phyloP scores from a whole-genome alignment of 176 grass and related monocot species.

The Pontederia crassipes region DNA sequence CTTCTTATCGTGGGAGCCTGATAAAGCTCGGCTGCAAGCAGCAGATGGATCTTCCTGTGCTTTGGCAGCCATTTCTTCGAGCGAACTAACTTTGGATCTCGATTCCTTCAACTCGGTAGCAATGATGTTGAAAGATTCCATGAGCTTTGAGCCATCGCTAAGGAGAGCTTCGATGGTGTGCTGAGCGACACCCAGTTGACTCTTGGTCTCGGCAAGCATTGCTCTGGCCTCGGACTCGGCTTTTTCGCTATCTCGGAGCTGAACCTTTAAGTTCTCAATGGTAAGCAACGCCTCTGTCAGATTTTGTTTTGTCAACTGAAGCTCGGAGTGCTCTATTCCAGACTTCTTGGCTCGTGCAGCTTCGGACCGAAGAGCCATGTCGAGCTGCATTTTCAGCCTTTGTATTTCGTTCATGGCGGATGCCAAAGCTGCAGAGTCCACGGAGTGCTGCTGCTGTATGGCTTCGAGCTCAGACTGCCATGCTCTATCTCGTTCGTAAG shows the following conservation, averaged over 20 bases:
- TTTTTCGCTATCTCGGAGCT: slow-evolving; percentile 18
- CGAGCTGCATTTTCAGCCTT: slow-evolving; percentile 55
- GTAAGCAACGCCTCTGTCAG: slow-evolving; percentile 39
- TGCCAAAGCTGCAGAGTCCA: slow-evolving; percentile 61
- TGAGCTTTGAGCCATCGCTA: slow-evolving; percentile 80
- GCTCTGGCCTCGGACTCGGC: slow-evolving; percentile 48
- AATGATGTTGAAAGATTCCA: slow-evolving; percentile 92
- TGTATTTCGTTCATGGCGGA: slow-evolving; percentile 65
- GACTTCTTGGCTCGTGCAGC: slow-evolving; percentile 10
- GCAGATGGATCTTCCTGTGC: slow-evolving; percentile 14
- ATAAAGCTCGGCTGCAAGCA: neutral
- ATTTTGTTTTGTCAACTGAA: slow-evolving; percentile 30
- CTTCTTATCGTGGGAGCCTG: neutral
- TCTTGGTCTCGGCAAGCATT: slow-evolving; percentile 49
- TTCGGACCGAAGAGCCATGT: slow-evolving; percentile 20
- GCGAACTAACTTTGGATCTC: slow-evolving; percentile 38
- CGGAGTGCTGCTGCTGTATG: slow-evolving; percentile 80
- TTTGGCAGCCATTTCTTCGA: slow-evolving; percentile 45
- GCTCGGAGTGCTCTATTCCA: slow-evolving; percentile 3
- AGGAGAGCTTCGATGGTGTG: slow-evolving; percentile 74
- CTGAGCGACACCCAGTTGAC: slow-evolving; percentile 59
- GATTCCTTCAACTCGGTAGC: slow-evolving; percentile 91
- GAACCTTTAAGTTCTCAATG: slow-evolving; percentile 42
- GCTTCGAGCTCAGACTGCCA: slow-evolving; percentile 96
- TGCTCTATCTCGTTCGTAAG: slow-evolving; percentile 85